Percentiles rank a stretch among this genome's conserved stretches.
These are phyloP conservation scores for Solanum virginianum DNA, from an alignment of 257 asterid genomes.

Conservation along the genomic window DNA sequence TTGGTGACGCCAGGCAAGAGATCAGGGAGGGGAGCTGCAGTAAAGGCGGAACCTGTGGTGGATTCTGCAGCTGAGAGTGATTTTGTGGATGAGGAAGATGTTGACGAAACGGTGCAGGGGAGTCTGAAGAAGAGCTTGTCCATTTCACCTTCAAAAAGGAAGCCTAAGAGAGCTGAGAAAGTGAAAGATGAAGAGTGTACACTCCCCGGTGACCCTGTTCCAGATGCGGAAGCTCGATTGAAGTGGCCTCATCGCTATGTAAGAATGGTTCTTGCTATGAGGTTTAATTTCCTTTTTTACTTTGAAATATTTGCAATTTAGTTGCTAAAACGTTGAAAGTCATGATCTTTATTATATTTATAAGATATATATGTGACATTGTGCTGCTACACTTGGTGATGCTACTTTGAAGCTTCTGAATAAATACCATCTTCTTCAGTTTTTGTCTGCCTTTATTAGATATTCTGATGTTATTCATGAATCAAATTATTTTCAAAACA, in stretches of 20 bases:
- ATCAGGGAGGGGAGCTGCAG: background rate
- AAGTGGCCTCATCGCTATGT: conserved; percentile 58
- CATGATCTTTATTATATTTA: background rate
- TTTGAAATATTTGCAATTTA: background rate
- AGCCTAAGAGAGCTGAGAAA: background rate
- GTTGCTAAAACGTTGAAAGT: background rate
- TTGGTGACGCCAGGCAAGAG: background rate
- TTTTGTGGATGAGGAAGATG: conserved; percentile 2
- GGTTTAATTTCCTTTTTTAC: background rate
- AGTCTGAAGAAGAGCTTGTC: background rate
- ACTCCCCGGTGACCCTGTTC: conserved; percentile 31
- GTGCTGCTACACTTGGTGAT: background rate
- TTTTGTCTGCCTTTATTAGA: background rate
- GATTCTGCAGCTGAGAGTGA: background rate
- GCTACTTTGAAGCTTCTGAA: background rate
- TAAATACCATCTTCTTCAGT: background rate
- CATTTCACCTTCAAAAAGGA: background rate
- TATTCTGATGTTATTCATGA: background rate
- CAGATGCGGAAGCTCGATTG: conserved; percentile 26
- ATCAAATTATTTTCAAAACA: background rate
- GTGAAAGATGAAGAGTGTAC: background rate
- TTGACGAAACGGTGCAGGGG: background rate
- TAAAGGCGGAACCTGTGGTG: background rate
- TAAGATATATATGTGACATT: background rate
- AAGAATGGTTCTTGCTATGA: background rate